Evolutionary conservation across 106 monocot species (phyloP), one percentile per base, ranked within the genome.

Genomic region (Platanthera guangdongensis): DNA sequence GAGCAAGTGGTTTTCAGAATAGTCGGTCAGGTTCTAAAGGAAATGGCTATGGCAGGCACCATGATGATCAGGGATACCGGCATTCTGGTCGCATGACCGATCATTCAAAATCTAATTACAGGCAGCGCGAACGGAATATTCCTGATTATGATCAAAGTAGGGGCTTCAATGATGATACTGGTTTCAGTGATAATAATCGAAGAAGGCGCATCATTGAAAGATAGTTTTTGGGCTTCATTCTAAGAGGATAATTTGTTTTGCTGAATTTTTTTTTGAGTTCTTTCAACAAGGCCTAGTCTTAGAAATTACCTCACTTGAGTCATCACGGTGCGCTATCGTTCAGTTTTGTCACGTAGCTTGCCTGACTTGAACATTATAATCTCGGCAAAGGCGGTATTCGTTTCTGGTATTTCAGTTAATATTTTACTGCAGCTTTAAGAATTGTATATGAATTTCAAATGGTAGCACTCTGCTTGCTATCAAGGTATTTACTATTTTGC

Each of bases 1-100:
- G 75, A 45, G 32, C 83, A 47, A 80, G 77, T 77, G 77, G 73
- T 11, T 73, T 74, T 50, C 76, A 72, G 54, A 71, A 77, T 47
- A 57, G 54, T 57, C 50, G 62, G 22, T 53, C 28, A 52, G 54
- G 81, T 9, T 52, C 72, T 71, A 65, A 49, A 51, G 19, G 32
- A 55, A 67, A 72, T 62, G 72, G 51, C 9, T 52, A 51, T 64
- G 77, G 72, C 19, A 70, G 77, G 14, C 8, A 12, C 28, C 77
- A 73, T 45, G 51, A 45, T 0, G 63, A 77, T 62, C 25, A 65
- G 11, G 15, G 77, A 52, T 72, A 72, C 39, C 3, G 5, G 55
- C 50, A 54, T 15, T 74, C 67, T 75, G 67, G 39, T 67, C 51
- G 25, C 1, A 51, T 0, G 25, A 68, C 48, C n/a, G 52, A 57